Conservation (phyloP, 306 rosid species). For the Hippophae rhamnoides region DNA sequence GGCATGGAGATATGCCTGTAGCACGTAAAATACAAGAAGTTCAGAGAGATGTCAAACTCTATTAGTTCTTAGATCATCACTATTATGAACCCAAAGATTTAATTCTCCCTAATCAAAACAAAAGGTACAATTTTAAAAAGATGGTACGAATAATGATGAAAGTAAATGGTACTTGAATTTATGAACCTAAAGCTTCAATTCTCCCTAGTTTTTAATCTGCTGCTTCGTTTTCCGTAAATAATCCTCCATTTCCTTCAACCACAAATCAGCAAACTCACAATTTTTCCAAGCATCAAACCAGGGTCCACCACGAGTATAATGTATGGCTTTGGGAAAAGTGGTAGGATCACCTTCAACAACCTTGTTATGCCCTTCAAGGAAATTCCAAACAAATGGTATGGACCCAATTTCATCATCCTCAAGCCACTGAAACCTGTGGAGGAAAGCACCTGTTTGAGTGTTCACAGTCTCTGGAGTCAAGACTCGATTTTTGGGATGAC, state of each 20-base stretch:
- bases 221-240: not conserved
- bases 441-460: not conserved
- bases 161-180: too few species aligned
- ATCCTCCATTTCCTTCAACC: constrained; percentile 1
- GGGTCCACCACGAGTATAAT: constrained; percentile 2
- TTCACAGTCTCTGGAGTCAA: not conserved
- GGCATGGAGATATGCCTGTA: too few species aligned
- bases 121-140: too few species aligned
- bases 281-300: constrained; percentile 2
- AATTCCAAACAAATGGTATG: not conserved
- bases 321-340: not conserved
- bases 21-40: too few species aligned
- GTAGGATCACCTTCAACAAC: not conserved
- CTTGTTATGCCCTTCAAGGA: constrained; percentile 1
- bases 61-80: too few species aligned
- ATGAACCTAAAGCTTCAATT: too few species aligned
- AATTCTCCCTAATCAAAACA: too few species aligned
- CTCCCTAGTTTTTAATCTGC: not conserved
- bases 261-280: constrained; percentile 2
- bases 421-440: not conserved
- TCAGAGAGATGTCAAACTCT: too few species aligned
- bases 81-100: too few species aligned
- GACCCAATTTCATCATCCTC: constrained; percentile 1
- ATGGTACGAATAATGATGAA: too few species aligned
- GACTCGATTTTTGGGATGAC: not conserved